Base-by-base conservation (phyloP, 768 basidiomycete genomes). In the Podaxis sp. region DNA sequence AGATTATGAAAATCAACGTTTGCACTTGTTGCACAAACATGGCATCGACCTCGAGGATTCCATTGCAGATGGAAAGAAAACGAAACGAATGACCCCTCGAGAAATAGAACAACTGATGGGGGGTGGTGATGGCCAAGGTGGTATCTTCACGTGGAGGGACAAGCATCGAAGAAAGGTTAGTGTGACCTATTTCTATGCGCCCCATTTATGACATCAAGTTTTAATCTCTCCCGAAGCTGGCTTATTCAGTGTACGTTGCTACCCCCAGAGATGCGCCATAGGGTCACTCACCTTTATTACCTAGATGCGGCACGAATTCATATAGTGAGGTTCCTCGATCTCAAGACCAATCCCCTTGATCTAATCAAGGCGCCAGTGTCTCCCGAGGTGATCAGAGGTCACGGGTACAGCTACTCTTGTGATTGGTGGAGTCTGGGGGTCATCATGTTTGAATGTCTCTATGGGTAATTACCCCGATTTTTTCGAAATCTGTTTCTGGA, bases 401-500 rank as follows among this genome's bases (percentile, higher is more conserved):
- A 93, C 71, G 96, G 95, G 26, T 98, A 99, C 75, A 87, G 90
- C 41, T 96, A 92, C 76, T 91, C 90, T 38, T 96, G 95, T 72
- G 96, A 99, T 72, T 99, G 95, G 95, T 99, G 96, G 96, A 94
- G 91, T 76, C 84, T 98, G 51, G 96, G 95, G 12, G 91, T 97
- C 59, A 98, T 99, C 73, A 92, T 95, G 88, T 98, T 90, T 70
- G 95, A 98, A 75, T 95, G 93, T 73, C 80, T 97, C 73, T 96
- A 95, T 70, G 93, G 91, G 90, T 93, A 73, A 58, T 68, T 68
- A 58, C 54, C 66, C 59, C 63, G 28, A 33, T 57, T 22, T 61
- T 67, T 63, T 51, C 58, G 33, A 60, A 54, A 61, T 54, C 64
- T 56, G 46, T 57, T 56, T 53, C 41, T 55, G 58, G 53, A 26